Evolutionary conservation across 2,329 filamentous ascomycete species (phyloP).

Genomic region (Sarocladium brachiariae): DNA sequence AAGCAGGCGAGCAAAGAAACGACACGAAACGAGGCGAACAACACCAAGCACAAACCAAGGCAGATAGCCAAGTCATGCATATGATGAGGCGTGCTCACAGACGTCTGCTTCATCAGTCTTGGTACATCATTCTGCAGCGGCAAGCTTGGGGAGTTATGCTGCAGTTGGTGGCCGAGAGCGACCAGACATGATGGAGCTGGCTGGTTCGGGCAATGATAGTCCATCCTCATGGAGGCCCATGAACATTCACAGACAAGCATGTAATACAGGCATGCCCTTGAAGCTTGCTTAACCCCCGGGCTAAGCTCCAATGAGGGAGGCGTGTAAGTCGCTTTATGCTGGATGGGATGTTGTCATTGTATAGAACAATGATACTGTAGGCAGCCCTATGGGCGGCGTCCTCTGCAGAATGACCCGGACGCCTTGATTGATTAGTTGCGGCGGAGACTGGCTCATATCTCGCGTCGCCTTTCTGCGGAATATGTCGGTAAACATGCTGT

Average conservation of each 20-base stretch:
- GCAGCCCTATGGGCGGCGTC: slow-evolving; percentile 2
- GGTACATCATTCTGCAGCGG: background rate
- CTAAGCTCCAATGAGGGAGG: background rate
- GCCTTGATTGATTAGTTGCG: background rate
- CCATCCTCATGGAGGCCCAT: background rate
- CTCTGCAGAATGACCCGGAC: background rate
- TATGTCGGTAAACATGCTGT: slow-evolving; percentile 5
- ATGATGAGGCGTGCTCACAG: background rate
- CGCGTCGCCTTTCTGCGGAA: background rate
- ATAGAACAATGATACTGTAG: too few species aligned
- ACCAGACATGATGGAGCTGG: background rate
- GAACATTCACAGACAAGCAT: background rate
- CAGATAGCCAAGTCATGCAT: background rate
- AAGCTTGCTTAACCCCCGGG: background rate
- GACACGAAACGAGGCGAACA: slow-evolving; percentile 1
- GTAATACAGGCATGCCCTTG: background rate
- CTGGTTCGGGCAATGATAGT: background rate
- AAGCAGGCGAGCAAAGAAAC: background rate
- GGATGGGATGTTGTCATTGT: too few species aligned
- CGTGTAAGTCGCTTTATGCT: background rate
- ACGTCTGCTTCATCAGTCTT: background rate
- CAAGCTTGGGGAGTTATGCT: background rate
- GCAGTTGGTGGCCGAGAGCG: background rate
- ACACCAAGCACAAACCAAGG: background rate
- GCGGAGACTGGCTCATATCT: slow-evolving; percentile 2